Conservation (phyloP, 2,329 filamentous ascomycete species). For the Alternaria viburni region DNA sequence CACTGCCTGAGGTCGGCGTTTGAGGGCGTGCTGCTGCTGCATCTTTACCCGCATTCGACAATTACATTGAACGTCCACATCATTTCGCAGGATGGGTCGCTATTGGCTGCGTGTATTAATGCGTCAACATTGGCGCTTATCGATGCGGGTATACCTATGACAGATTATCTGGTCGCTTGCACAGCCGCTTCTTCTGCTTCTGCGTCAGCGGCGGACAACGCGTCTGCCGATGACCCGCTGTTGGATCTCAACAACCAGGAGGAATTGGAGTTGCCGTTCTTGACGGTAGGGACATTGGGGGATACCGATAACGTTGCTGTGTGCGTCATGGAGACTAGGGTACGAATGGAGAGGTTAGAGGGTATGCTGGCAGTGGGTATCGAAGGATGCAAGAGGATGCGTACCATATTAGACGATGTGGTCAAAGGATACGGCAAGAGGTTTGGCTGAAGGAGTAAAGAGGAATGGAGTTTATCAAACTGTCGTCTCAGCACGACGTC, state of each 20-base stretch:
- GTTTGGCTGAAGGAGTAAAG: conserved; percentile 28
- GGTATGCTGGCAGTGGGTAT: conserved; percentile 92
- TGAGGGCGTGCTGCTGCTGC: conserved; percentile 77
- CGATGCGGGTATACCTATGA: conserved; percentile 95
- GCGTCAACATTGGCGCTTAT: conserved; percentile 89
- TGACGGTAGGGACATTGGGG: conserved; percentile 84
- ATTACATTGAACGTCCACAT: conserved; percentile 87
- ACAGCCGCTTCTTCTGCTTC: conserved; percentile 78
- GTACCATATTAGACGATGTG: conserved; percentile 79
- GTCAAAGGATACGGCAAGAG: conserved; percentile 57
- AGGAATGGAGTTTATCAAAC: not conserved
- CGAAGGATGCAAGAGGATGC: conserved; percentile 87
- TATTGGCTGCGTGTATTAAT: conserved; percentile 89
- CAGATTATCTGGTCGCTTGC: conserved; percentile 86
- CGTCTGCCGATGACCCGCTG: conserved; percentile 75
- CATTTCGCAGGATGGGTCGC: conserved; percentile 85
- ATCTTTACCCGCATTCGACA: conserved; percentile 86
- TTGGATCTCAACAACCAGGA: conserved; percentile 80
- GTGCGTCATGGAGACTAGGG: conserved; percentile 83
- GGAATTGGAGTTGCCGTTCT: conserved; percentile 84
- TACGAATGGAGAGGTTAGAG: conserved; percentile 82
- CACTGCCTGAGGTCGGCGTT: conserved; percentile 80
- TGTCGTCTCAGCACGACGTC: not conserved
- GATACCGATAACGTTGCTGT: conserved; percentile 77
- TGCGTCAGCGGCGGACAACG: conserved; percentile 59